These are phyloP conservation scores for Coemansia erecta DNA, from an alignment of 192 early-diverging fungal genomes.

Conservation along the genomic window DNA sequence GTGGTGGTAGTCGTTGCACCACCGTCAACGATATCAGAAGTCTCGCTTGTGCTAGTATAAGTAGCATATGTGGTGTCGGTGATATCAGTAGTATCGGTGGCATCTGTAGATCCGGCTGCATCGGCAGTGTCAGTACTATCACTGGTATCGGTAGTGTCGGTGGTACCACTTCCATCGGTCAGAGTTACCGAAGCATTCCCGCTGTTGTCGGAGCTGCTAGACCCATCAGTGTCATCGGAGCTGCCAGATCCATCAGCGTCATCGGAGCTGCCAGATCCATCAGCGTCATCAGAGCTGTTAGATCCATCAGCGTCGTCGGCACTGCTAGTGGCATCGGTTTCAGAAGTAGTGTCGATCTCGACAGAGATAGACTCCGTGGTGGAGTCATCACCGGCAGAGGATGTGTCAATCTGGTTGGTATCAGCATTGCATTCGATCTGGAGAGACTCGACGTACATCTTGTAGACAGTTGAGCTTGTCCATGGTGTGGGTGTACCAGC, in stretches of 20 bases:
- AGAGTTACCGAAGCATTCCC: too few relatives aligned
- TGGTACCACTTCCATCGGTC: not conserved
- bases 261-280: not conserved
- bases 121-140: not conserved
- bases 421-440: slow-evolving; percentile 47
- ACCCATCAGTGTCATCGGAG: not conserved
- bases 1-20: not conserved
- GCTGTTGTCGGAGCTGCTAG: too few relatives aligned
- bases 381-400: not conserved
- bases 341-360: not conserved
- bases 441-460: slow-evolving; percentile 58
- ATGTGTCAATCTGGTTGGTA: not conserved
- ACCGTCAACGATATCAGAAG: not conserved
- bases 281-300: not conserved
- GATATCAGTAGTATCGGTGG: not conserved
- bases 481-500: slow-evolving; percentile 61
- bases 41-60: not conserved
- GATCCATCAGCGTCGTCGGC: not conserved
- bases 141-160: not conserved
- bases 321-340: not conserved
- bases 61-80: not conserved
- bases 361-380: not conserved
- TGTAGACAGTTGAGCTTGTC: slow-evolving; percentile 43
- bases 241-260: not conserved
- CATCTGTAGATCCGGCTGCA: not conserved